These are phyloP conservation scores for Apophysomyces ossiformis DNA, from an alignment of 371 early-diverging fungal genomes.

Conservation along the genomic window DNA sequence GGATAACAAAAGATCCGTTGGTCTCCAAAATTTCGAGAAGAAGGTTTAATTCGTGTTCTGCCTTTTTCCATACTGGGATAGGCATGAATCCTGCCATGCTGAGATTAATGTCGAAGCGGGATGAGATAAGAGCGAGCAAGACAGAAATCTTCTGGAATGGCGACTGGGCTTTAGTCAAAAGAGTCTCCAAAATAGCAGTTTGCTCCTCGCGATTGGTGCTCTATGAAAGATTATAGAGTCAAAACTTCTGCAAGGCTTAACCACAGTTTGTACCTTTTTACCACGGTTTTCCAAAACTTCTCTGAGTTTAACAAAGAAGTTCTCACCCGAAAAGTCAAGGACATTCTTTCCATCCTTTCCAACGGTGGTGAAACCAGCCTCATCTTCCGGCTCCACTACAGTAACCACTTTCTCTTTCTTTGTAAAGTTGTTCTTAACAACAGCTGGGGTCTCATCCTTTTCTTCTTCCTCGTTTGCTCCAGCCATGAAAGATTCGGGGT, in stretches of 20 bases:
- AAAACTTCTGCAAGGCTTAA: neutral
- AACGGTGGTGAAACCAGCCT: slow-evolving; percentile 83
- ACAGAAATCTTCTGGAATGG: slow-evolving; percentile 88
- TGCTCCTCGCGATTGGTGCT: slow-evolving; percentile 87
- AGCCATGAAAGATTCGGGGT: slow-evolving; percentile 58
- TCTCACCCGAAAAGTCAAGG: slow-evolving; percentile 59
- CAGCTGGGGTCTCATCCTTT: slow-evolving; percentile 29
- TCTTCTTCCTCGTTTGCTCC: slow-evolving; percentile 47
- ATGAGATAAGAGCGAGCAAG: slow-evolving; percentile 85
- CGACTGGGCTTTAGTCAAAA: slow-evolving; percentile 71
- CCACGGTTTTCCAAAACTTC: slow-evolving; percentile 90
- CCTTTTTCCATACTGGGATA: slow-evolving; percentile 80
- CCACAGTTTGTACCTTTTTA: slow-evolving; percentile 68
- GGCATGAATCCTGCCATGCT: slow-evolving; percentile 74
- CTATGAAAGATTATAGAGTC: slow-evolving; percentile 37
- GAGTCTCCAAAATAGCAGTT: slow-evolving; percentile 67
- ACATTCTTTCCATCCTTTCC: slow-evolving; percentile 82
- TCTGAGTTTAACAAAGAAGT: slow-evolving; percentile 79
- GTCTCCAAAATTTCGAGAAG: slow-evolving; percentile 79
- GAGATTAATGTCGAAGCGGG: slow-evolving; percentile 86
- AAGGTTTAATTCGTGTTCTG: slow-evolving; percentile 71
- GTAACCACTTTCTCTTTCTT: slow-evolving; percentile 23
- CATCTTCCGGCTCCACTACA: slow-evolving; percentile 48
- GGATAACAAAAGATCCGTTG: slow-evolving; percentile 61
- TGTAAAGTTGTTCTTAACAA: neutral